phyloP scores from a whole-genome alignment of 805 yeast species.

The Ascoidea asiatica region DNA sequence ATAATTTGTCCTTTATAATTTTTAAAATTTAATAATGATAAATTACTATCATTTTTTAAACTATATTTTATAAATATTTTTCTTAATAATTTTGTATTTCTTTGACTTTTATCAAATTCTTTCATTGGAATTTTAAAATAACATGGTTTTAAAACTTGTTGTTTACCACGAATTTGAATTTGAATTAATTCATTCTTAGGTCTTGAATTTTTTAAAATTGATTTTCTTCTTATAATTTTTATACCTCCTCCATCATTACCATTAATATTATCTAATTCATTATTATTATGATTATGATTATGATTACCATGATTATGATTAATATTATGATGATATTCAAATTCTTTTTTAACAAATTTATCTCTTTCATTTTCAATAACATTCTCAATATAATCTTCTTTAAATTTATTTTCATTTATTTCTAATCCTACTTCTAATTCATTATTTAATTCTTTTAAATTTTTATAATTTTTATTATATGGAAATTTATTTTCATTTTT shows the following conservation, averaged over 20 bases:
- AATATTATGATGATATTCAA: no score
- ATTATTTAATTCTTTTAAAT: background rate
- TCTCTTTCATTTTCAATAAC: no score
- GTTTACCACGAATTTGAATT: constrained; percentile 7
- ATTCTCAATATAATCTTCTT: no score
- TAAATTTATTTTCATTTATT: no score
- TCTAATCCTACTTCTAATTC: no score
- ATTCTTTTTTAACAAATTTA: no score
- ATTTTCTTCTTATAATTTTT: background rate
- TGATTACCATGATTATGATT: background rate
- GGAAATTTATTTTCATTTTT: background rate
- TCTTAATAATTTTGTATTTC: constrained; percentile 1
- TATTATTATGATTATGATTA: no score
- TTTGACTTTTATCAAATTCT: constrained; percentile 1
- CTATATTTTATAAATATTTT: constrained; percentile 6
- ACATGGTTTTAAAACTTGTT: constrained; percentile 7
- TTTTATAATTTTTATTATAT: no score
- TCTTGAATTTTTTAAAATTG: background rate
- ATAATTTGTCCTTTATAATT: constrained; percentile 7
- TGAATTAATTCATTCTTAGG: background rate
- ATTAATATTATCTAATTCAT: background rate
- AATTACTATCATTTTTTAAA: constrained; percentile 2
- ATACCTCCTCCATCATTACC: background rate
- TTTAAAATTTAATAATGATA: constrained; percentile 1
- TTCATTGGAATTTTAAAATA: constrained; percentile 5